Conservation (phyloP, 495 filamentous ascomycete genomes). For the Podospora sp. region DNA sequence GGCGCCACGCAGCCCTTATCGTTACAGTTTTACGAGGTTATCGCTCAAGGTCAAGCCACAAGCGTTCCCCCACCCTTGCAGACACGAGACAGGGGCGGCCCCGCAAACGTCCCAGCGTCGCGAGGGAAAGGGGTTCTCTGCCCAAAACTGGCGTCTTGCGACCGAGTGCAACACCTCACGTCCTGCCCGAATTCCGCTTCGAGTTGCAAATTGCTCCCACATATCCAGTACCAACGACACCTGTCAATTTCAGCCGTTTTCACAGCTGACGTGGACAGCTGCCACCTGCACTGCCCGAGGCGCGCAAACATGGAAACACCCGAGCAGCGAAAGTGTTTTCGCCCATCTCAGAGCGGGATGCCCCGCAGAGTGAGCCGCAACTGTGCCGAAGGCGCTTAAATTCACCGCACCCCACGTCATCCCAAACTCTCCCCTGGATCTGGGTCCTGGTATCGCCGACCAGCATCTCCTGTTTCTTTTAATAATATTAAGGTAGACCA, state of each 20-base stretch:
- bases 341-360: background rate
- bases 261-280: background rate
- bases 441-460: background rate
- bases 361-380: background rate
- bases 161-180: background rate
- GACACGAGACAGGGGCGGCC: slow-evolving; percentile 17
- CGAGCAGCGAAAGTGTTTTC: too few relatives aligned
- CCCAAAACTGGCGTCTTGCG: slow-evolving; percentile 8
- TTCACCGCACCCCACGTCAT: background rate
- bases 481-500: background rate
- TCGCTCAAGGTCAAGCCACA: slow-evolving; percentile 9
- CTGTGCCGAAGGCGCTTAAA: background rate
- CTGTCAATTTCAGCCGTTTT: background rate
- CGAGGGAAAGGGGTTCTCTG: slow-evolving; percentile 5
- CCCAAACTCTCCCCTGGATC: background rate
- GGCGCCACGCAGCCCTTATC: background rate
- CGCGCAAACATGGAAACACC: too few relatives aligned
- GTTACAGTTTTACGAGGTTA: background rate
- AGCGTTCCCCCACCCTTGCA: background rate
- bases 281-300: too few relatives aligned
- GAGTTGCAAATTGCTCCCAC: background rate
- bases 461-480: background rate
- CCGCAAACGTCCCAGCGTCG: slow-evolving; percentile 9
- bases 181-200: background rate
- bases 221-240: background rate